Evolutionary conservation across 805 yeast species (phyloP).

Genomic region (Saccharomyces kudriavzevii): DNA sequence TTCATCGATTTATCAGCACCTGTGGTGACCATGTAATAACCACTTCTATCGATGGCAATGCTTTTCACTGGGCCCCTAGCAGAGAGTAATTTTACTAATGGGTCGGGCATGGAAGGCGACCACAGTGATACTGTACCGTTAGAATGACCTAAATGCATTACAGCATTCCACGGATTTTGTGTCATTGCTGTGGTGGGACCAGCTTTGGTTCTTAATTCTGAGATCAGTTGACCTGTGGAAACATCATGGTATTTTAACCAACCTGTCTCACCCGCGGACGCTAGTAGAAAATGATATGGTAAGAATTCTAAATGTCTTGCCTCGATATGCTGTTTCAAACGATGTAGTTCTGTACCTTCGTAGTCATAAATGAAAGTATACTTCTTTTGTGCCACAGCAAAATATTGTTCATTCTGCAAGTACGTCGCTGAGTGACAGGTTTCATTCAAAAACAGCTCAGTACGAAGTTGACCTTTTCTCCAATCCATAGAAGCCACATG

Average conservation of each 20-base stretch:
- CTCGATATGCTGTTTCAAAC: constrained; percentile 84
- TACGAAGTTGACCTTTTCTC: constrained; percentile 74
- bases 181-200: constrained; percentile 87
- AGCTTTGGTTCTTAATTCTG: constrained; percentile 75
- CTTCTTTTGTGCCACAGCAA: constrained; percentile 95
- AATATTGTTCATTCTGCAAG: constrained; percentile 84
- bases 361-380: constrained; percentile 88
- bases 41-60: constrained; percentile 82
- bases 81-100: constrained; percentile 73
- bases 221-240: constrained; percentile 79
- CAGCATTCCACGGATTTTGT: constrained; percentile 94
- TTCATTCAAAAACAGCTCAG: constrained; percentile 81
- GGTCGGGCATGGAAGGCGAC: constrained; percentile 84
- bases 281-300: constrained; percentile 85
- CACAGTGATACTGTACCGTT: constrained; percentile 90
- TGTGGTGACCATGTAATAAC: constrained; percentile 86
- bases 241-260: constrained; percentile 89
- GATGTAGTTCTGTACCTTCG: constrained; percentile 84
- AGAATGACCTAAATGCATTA: constrained; percentile 85
- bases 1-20: constrained; percentile 80
- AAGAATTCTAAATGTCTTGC: constrained; percentile 75
- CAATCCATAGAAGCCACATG: constrained; percentile 95
- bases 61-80: constrained; percentile 84
- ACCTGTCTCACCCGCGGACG: constrained; percentile 85
- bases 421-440: constrained; percentile 86